phyloP scores from a whole-genome alignment of 139 green algal species.

The Chlamydomonas sphaeroides region DNA sequence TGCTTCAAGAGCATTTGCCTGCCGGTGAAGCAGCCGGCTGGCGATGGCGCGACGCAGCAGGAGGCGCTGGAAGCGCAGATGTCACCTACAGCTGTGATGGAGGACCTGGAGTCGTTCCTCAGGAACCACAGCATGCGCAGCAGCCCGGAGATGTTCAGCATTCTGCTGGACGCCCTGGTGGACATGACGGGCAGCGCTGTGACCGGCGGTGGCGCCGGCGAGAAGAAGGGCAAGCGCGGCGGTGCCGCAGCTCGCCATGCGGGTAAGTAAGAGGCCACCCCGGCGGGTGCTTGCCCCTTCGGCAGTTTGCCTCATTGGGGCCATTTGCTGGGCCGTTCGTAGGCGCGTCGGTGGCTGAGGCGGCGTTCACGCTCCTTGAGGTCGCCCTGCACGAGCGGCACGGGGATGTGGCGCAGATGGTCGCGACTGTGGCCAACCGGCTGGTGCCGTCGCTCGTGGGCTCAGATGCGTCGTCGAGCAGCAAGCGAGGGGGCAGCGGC shows the following conservation, averaged over 20 bases:
- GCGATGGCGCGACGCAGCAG: background rate
- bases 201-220: background rate
- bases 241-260: too few relatives aligned
- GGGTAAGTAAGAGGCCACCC: too few relatives aligned
- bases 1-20: constrained; percentile 22
- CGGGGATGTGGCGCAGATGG: constrained; percentile 43
- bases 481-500: constrained; percentile 18
- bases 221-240: background rate
- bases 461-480: background rate
- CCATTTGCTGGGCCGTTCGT: background rate
- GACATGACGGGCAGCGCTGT: constrained; percentile 10
- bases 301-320: too few relatives aligned
- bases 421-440: constrained; percentile 55
- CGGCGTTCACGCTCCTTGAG: constrained; percentile 51
- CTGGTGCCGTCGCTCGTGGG: constrained; percentile 60
- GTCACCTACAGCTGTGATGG: too few relatives aligned
- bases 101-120: constrained; percentile 10
- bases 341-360: constrained; percentile 25
- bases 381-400: constrained; percentile 58
- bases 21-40: constrained; percentile 7
- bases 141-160: constrained; percentile 1
- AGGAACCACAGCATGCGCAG: constrained; percentile 8
- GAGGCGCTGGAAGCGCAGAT: too few relatives aligned
- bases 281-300: too few relatives aligned
- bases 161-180: constrained; percentile 26